phyloP scores from a whole-genome alignment of 441 rosid species.

The Arabidopsis hybrid region DNA sequence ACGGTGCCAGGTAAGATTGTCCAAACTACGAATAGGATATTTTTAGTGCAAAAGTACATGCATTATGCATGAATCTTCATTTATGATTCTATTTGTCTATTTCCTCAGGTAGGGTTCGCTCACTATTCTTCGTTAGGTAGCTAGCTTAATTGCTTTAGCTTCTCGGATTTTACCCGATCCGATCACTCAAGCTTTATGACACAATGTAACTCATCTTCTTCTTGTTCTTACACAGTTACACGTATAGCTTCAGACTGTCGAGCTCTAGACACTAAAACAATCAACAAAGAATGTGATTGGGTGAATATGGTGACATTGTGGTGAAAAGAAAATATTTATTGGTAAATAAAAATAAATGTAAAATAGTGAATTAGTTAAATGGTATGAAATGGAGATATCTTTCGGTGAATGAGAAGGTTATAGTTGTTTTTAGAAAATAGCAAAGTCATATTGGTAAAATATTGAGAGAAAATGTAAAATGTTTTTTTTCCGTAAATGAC shows the following conservation, averaged over 20 bases:
- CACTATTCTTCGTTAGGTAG: slow-evolving; percentile 33
- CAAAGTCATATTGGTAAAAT: not conserved
- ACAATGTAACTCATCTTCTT: not conserved
- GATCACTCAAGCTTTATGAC: not conserved
- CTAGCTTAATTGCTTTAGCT: slow-evolving; percentile 1
- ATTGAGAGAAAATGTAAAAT: not conserved
- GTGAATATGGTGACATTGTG: not conserved
- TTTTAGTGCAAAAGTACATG: slow-evolving; percentile 32
- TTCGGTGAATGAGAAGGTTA: not conserved
- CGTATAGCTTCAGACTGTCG: not conserved
- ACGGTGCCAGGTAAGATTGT: slow-evolving; percentile 55
- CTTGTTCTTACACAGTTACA: not conserved
- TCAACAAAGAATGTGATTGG: not conserved
- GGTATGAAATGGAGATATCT: not conserved
- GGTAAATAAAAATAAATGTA: not conserved
- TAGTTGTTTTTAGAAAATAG: not conserved
- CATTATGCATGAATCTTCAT: slow-evolving; percentile 52
- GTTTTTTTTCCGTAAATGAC: not conserved
- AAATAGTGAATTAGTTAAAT: not conserved
- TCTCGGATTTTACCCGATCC: not conserved
- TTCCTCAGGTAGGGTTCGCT: slow-evolving; percentile 44
- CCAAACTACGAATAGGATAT: slow-evolving; percentile 33
- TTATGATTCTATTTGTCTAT: slow-evolving; percentile 39
- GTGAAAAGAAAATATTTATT: too few relatives aligned
- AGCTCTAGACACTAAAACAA: not conserved